Evolutionary conservation across 202 grass and related monocot species (phyloP).

Genomic region (Panicum hallii): DNA sequence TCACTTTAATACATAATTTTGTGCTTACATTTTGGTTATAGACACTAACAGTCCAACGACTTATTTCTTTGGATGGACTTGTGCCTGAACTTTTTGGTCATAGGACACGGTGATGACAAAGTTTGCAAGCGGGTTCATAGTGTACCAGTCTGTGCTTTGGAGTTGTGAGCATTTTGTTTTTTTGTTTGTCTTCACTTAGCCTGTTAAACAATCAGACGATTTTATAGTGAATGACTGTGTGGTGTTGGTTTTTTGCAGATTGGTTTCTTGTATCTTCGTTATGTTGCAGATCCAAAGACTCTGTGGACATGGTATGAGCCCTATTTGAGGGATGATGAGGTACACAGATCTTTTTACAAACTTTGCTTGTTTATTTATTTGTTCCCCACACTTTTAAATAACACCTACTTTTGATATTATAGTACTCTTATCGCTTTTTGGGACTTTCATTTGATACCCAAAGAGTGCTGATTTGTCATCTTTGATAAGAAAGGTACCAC

Average conservation of each 20-base stretch:
- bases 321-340: slow-evolving; percentile 96
- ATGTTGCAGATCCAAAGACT: slow-evolving; percentile 85
- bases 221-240: slow-evolving; percentile 42
- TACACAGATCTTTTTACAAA: slow-evolving; percentile 29
- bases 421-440: background rate
- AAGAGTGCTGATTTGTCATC: background rate
- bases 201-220: slow-evolving; percentile 43
- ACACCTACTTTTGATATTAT: background rate
- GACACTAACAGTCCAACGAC: slow-evolving; percentile 53
- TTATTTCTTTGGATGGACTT: slow-evolving; percentile 58
- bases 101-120: slow-evolving; percentile 67
- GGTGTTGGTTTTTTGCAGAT: slow-evolving; percentile 57
- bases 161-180: slow-evolving; percentile 70
- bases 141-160: slow-evolving; percentile 72
- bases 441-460: slow-evolving; percentile 18
- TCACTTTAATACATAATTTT: slow-evolving; percentile 25
- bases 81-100: slow-evolving; percentile 54
- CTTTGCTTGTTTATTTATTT: slow-evolving; percentile 11
- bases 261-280: slow-evolving; percentile 88
- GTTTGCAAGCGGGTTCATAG: slow-evolving; percentile 62
- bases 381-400: background rate
- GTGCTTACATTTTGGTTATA: slow-evolving; percentile 52
- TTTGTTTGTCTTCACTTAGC: slow-evolving; percentile 50
- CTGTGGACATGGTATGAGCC: slow-evolving; percentile 96
- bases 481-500: background rate